Evolutionary conservation across 768 basidiomycete genomes (phyloP).

Genomic region (Leccinum incarnatum): DNA sequence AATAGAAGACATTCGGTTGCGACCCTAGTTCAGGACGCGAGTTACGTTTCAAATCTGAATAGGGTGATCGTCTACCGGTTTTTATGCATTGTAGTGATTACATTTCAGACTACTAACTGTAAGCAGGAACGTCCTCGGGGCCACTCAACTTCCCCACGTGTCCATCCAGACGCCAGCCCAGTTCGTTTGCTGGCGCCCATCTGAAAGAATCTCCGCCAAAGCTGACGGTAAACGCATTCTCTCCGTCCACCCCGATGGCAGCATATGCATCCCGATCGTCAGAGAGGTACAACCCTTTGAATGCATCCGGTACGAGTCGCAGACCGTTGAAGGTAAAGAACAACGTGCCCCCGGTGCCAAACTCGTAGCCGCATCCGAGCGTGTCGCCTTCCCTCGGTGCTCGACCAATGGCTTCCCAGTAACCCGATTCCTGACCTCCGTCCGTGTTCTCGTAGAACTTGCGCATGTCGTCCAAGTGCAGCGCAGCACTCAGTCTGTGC

Average conservation of each 20-base stretch:
- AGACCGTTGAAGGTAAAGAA: slow-evolving; percentile 60
- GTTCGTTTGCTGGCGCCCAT: slow-evolving; percentile 66
- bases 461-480: slow-evolving; percentile 69
- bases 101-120: slow-evolving; percentile 4
- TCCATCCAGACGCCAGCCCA: slow-evolving; percentile 62
- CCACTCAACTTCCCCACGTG: slow-evolving; percentile 51
- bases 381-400: slow-evolving; percentile 45
- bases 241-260: slow-evolving; percentile 47
- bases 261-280: slow-evolving; percentile 56
- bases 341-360: slow-evolving; percentile 40
- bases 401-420: slow-evolving; percentile 31
- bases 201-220: slow-evolving; percentile 59
- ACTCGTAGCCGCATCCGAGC: slow-evolving; percentile 65
- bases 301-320: slow-evolving; percentile 47
- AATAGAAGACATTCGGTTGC: slow-evolving; percentile 37
- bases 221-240: slow-evolving; percentile 53
- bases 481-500: slow-evolving; percentile 62
- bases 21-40: not conserved
- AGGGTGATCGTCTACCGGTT: too few relatives aligned
- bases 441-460: slow-evolving; percentile 71
- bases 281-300: slow-evolving; percentile 50
- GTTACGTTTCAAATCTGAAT: not conserved
- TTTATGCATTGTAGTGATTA: not conserved
- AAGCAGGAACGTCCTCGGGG: slow-evolving; percentile 44
- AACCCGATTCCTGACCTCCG: slow-evolving; percentile 54